phyloP scores from a whole-genome alignment of 2,329 filamentous ascomycete genomes.

The Beauveria scarabaeidicola region DNA sequence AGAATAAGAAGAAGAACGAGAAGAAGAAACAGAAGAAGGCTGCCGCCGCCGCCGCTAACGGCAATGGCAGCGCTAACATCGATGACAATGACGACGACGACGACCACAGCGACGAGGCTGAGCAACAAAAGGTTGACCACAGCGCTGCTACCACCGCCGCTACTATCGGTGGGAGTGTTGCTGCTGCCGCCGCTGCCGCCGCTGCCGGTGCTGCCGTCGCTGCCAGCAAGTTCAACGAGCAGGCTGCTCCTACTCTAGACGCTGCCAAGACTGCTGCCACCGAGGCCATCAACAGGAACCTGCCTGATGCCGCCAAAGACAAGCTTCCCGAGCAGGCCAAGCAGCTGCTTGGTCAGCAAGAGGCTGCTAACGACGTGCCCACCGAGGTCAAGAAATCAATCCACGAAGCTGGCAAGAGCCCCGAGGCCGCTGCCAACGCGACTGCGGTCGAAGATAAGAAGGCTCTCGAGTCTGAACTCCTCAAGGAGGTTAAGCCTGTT shows the following conservation, averaged over 20 bases:
- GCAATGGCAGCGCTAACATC: slow-evolving; percentile 40
- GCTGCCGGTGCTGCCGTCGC: slow-evolving; percentile 25
- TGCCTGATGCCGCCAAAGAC: slow-evolving; percentile 47
- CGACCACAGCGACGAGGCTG: slow-evolving; percentile 37
- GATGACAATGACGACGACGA: slow-evolving; percentile 44
- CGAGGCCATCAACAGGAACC: slow-evolving; percentile 35
- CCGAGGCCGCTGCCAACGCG: slow-evolving; percentile 63
- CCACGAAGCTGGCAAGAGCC: slow-evolving; percentile 47
- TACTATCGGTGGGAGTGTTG: slow-evolving; percentile 32
- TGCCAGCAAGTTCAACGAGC: slow-evolving; percentile 29
- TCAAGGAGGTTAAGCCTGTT: slow-evolving; percentile 50
- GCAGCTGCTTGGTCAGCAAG: slow-evolving; percentile 27
- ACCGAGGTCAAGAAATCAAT: slow-evolving; percentile 50
- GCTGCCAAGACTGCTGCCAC: slow-evolving; percentile 28
- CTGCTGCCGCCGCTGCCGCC: slow-evolving; percentile 27
- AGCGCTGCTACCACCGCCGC: slow-evolving; percentile 39
- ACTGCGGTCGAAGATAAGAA: slow-evolving; percentile 68
- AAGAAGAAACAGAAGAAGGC: slow-evolving; percentile 56
- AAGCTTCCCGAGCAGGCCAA: slow-evolving; percentile 41
- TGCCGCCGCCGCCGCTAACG: slow-evolving; percentile 44
- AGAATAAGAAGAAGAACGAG: slow-evolving; percentile 62
- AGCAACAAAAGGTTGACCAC: slow-evolving; percentile 43
- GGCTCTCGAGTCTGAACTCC: slow-evolving; percentile 63
- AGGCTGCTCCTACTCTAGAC: slow-evolving; percentile 29
- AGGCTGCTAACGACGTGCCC: slow-evolving; percentile 37